These are phyloP conservation scores for Limonomyces culmigenus DNA, from an alignment of 1,284 basidiomycete species.

Conservation along the genomic window DNA sequence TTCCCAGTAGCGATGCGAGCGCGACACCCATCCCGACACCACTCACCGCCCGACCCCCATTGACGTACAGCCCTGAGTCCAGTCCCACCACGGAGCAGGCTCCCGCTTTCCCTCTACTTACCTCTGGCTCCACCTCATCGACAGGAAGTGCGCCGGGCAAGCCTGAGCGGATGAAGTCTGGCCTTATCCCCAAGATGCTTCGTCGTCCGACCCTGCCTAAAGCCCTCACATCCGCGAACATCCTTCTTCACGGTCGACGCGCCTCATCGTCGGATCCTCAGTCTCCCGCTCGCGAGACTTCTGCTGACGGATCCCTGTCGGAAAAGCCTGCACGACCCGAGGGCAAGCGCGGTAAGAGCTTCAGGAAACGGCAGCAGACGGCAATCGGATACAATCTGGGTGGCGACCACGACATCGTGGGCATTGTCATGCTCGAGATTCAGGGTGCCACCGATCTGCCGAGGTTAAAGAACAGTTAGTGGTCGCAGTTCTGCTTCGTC, in stretches of 20 bases:
- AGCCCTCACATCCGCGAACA: background rate
- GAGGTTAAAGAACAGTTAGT: slow-evolving; percentile 71
- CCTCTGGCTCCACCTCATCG: too few species aligned
- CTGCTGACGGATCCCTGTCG: background rate
- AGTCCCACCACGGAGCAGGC: too few species aligned
- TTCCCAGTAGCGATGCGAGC: background rate
- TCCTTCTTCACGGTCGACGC: too few species aligned
- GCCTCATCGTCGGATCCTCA: background rate
- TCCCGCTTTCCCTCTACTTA: too few species aligned
- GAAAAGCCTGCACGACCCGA: background rate
- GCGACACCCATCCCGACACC: background rate
- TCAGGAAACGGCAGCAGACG: background rate
- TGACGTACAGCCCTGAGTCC: too few species aligned
- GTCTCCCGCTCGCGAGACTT: background rate
- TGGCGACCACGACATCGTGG: slow-evolving; percentile 65
- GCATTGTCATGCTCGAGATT: slow-evolving; percentile 78
- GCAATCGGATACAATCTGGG: slow-evolving; percentile 34
- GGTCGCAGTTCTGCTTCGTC: background rate
- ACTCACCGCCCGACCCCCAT: background rate
- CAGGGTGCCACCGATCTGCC: slow-evolving; percentile 70
- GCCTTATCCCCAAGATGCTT: background rate
- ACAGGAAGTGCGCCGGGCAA: background rate
- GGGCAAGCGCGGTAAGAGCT: background rate
- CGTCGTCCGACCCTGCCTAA: background rate
- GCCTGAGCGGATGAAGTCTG: too few species aligned